Percentiles rank a stretch among this genome's conserved stretches.
These are phyloP conservation scores for Pseudopithomyces chartarum DNA, from an alignment of 2,329 filamentous ascomycete genomes.

Conservation along the genomic window DNA sequence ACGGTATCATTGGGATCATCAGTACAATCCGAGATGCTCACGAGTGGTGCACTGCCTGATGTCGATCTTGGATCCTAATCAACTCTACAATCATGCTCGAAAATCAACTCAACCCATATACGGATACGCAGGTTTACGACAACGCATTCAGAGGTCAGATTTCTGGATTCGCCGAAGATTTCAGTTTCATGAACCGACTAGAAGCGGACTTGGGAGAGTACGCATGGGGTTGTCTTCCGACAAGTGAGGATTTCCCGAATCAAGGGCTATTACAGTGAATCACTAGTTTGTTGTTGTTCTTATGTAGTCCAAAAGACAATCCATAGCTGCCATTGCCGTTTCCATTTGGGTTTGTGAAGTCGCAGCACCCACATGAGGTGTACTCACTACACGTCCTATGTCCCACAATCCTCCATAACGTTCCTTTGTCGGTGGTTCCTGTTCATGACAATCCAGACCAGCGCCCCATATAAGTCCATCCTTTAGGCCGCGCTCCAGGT, in stretches of 20 bases:
- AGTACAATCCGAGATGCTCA: background rate
- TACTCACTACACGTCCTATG: slow-evolving; percentile 54
- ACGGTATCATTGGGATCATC: background rate
- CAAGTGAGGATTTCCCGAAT: slow-evolving; percentile 13
- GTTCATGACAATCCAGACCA: slow-evolving; percentile 55
- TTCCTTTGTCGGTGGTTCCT: slow-evolving; percentile 50
- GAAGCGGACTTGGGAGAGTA: slow-evolving; percentile 42
- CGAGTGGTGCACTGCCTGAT: background rate
- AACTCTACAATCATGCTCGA: background rate
- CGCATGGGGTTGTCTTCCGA: slow-evolving; percentile 30
- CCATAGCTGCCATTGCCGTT: slow-evolving; percentile 44
- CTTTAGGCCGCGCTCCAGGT: slow-evolving; percentile 50
- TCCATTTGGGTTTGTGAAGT: slow-evolving; percentile 47
- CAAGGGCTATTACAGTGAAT: slow-evolving; percentile 11
- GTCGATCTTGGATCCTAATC: background rate
- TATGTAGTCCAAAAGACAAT: slow-evolving; percentile 25
- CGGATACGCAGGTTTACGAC: background rate
- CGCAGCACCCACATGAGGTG: slow-evolving; percentile 57
- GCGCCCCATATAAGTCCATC: slow-evolving; percentile 52
- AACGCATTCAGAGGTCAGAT: slow-evolving; percentile 6
- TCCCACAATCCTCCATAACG: slow-evolving; percentile 47
- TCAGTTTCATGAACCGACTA: slow-evolving; percentile 25
- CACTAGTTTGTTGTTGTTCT: background rate
- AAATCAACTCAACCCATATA: background rate
- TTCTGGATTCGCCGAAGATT: slow-evolving; percentile 15